Evolutionary conservation across 768 basidiomycete genomes (phyloP).

Genomic region (Nevesoporus exiguus): DNA sequence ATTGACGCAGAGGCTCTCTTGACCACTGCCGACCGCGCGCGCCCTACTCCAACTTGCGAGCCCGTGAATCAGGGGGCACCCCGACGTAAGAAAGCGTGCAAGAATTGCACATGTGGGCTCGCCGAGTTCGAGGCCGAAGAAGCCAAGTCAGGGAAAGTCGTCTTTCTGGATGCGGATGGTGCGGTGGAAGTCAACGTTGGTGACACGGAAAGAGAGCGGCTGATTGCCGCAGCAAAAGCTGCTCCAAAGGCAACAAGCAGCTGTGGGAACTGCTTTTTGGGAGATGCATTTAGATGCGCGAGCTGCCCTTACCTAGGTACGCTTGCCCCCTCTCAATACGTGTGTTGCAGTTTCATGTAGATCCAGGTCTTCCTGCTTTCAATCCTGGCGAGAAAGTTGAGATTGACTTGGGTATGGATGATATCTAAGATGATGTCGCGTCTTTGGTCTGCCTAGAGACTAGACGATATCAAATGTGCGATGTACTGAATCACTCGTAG

Average conservation of each 20-base stretch:
- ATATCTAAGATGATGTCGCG: slow-evolving; percentile 49
- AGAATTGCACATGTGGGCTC: slow-evolving; percentile 94
- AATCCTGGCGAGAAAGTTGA: slow-evolving; percentile 98
- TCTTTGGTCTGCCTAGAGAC: background rate
- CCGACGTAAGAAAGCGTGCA: slow-evolving; percentile 90
- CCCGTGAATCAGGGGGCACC: slow-evolving; percentile 49
- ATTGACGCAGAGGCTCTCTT: slow-evolving; percentile 85
- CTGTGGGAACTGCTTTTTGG: slow-evolving; percentile 96
- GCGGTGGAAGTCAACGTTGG: slow-evolving; percentile 57
- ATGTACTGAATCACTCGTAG: slow-evolving; percentile 1
- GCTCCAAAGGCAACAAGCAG: slow-evolving; percentile 91
- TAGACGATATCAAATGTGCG: background rate
- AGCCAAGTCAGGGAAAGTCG: slow-evolving; percentile 52
- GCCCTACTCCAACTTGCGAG: slow-evolving; percentile 76
- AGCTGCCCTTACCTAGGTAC: slow-evolving; percentile 94
- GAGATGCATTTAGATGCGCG: slow-evolving; percentile 96
- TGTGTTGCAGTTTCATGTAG: slow-evolving; percentile 10
- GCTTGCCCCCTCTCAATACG: slow-evolving; percentile 31
- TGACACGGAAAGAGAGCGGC: slow-evolving; percentile 59
- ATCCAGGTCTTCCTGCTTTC: slow-evolving; percentile 91
- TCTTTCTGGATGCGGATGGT: slow-evolving; percentile 59
- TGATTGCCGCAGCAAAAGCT: slow-evolving; percentile 61
- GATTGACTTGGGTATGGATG: slow-evolving; percentile 85
- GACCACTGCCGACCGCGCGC: slow-evolving; percentile 75
- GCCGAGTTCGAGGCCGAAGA: slow-evolving; percentile 92